Evolutionary conservation across 768 basidiomycete genomes (phyloP).

Genomic region (Dioszegia crocea): DNA sequence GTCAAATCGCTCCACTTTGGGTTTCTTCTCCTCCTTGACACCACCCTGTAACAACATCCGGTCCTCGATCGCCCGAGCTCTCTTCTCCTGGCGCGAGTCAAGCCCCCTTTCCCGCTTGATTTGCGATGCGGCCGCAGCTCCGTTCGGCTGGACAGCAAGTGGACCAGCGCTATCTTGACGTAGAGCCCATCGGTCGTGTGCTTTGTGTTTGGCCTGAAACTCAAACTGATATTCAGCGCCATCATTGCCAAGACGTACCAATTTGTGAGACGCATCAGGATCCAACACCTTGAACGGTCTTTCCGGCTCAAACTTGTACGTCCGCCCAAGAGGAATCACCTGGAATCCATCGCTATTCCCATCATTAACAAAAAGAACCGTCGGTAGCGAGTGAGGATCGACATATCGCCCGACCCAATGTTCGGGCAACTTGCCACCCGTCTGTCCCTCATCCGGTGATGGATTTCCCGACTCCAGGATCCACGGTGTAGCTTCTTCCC

Average conservation of each 20-base stretch:
- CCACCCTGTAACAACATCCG: conserved; percentile 15
- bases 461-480: conserved; percentile 32
- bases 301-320: conserved; percentile 40
- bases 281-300: conserved; percentile 41
- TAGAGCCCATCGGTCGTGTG: conserved; percentile 38
- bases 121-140: neutral
- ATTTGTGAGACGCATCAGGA: conserved; percentile 33
- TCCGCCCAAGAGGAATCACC: conserved; percentile 36
- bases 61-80: conserved; percentile 27
- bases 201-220: conserved; percentile 34
- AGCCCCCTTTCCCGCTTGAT: neutral
- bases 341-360: conserved; percentile 32
- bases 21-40: neutral
- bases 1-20: conserved; percentile 33
- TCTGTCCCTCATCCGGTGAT: neutral
- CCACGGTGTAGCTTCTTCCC: conserved; percentile 42
- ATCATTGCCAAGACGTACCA: conserved; percentile 14
- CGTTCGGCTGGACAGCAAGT: neutral
- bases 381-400: conserved; percentile 28
- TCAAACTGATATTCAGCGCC: conserved; percentile 23
- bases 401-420: conserved; percentile 42
- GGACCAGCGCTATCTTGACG: conserved; percentile 19
- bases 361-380: conserved; percentile 37
- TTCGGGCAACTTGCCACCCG: conserved; percentile 19
- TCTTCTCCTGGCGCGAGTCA: conserved; percentile 15